Evolutionary conservation across 495 filamentous ascomycete genomes (phyloP).

Genomic region (Glarea lozoyensis): DNA sequence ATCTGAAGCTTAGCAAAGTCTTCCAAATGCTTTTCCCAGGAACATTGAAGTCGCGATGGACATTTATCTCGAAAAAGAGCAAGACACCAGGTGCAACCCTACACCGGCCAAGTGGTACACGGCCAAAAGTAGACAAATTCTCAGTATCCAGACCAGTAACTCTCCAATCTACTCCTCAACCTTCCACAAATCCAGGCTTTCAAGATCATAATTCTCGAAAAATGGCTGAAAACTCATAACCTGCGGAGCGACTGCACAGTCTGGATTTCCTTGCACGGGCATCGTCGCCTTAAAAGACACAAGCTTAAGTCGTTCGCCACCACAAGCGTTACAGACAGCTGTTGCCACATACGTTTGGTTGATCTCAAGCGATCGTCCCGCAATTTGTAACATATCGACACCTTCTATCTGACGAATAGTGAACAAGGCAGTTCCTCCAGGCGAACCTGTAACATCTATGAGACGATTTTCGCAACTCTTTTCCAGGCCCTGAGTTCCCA

Average conservation of each 20-base stretch:
- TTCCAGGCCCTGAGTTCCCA: conserved; percentile 16
- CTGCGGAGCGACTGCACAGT: conserved; percentile 16
- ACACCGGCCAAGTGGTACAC: no score
- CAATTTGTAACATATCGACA: conserved; percentile 19
- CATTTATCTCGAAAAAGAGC: no score
- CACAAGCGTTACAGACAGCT: conserved; percentile 2
- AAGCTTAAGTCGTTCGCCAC: conserved; percentile 5
- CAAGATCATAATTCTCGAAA: conserved; percentile 13
- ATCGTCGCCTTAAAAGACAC: conserved; percentile 14
- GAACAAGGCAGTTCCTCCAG: conserved; percentile 9
- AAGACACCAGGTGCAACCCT: no score
- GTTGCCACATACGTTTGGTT: conserved; percentile 16
- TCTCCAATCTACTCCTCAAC: no score
- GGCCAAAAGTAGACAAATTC: no score
- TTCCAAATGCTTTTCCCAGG: no score
- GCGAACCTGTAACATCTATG: neutral
- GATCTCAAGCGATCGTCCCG: conserved; percentile 14
- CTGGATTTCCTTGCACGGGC: neutral
- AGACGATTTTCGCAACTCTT: conserved; percentile 9
- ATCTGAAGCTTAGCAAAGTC: no score
- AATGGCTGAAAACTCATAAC: conserved; percentile 17
- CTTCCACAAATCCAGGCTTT: neutral
- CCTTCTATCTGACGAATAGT: conserved; percentile 11
- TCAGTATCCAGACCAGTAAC: no score
- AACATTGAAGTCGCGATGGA: no score